Base-by-base conservation (phyloP, 2,329 filamentous ascomycete species). In the Passalora sequoiae region DNA sequence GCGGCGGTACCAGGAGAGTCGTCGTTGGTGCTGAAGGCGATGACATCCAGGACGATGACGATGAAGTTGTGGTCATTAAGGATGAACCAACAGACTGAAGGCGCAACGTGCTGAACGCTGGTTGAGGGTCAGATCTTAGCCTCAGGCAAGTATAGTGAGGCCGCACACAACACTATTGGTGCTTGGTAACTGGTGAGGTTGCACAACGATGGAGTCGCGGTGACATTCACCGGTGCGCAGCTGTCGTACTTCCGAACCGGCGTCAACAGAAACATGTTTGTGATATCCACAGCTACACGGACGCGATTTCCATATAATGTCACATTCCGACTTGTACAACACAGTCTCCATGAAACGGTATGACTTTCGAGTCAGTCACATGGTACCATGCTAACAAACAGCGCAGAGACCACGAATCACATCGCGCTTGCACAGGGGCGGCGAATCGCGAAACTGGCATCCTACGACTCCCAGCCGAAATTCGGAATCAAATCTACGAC, bases 11-110 rank as follows among this genome's bases (percentile, higher is more conserved):
- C 28, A 58, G 60, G 10, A 51, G 57, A 15, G 58, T 62, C 19
- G 61, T 55, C 6, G 52, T 52, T 13, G 51, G 53, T 1, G 42
- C 36, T 32, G 51, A 46, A 17, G 51, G 39, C 13, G 43, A 44
- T 7, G 35, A 29, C 28, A 46, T 45, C 8, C 44, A 35, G 2
- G 35, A 29, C 9, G 20, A 52, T 35, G 52, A 49, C 6, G 54
- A 51, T 20, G 53, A 57, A 4, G 47, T 48, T 19, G 49, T 62
- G 19, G 39, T 58, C 20, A 58, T 65, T 28, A 65, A 65, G 42
- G 59, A 64, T 25, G 63, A 65, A 48, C 59, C 58, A 7, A 41
- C 40, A 8, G 62, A 64, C 25, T 47, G 52, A 20, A n/a, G n/a
- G n/a, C n/a, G n/a, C n/a, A n/a, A n/a, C n/a, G n/a, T n/a, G n/a